These are phyloP conservation scores for Yamadazyma diddensiae DNA, from an alignment of 1,139 yeast genomes.

Conservation along the genomic window DNA sequence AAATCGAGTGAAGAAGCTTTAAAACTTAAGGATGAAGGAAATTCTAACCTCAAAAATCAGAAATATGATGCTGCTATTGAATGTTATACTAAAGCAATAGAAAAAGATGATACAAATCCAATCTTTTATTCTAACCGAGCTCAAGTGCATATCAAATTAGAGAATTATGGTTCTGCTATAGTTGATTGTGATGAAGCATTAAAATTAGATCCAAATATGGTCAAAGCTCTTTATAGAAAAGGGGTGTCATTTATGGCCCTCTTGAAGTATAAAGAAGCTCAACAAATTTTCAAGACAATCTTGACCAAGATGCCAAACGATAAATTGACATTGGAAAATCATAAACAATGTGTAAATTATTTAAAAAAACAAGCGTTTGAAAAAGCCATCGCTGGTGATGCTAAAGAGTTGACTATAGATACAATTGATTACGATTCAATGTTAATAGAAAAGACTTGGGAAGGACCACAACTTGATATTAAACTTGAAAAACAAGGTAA, in stretches of 20 bases:
- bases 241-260: slow-evolving; percentile 82
- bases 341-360: slow-evolving; percentile 62
- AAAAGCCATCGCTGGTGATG: slow-evolving; percentile 76
- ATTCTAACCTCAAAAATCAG: slow-evolving; percentile 61
- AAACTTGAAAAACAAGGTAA: slow-evolving; percentile 18
- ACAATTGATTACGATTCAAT: slow-evolving; percentile 49
- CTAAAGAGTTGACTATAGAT: slow-evolving; percentile 33
- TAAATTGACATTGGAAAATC: slow-evolving; percentile 59
- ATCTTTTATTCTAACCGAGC: slow-evolving; percentile 86
- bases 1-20: slow-evolving; percentile 29
- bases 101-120: slow-evolving; percentile 60
- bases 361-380: slow-evolving; percentile 80
- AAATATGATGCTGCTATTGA: slow-evolving; percentile 67
- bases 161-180: slow-evolving; percentile 82
- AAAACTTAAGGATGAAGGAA: slow-evolving; percentile 68
- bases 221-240: slow-evolving; percentile 79
- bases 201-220: slow-evolving; percentile 59
- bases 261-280: slow-evolving; percentile 72
- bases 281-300: slow-evolving; percentile 64
- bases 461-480: slow-evolving; percentile 60
- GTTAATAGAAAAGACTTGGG: slow-evolving; percentile 56
- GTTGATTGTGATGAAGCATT: slow-evolving; percentile 74
- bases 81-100: slow-evolving; percentile 75
- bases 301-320: slow-evolving; percentile 68
- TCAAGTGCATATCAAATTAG: slow-evolving; percentile 81